phyloP scores from a whole-genome alignment of 2,329 filamentous ascomycete species.

The Dendryphion nanum region DNA sequence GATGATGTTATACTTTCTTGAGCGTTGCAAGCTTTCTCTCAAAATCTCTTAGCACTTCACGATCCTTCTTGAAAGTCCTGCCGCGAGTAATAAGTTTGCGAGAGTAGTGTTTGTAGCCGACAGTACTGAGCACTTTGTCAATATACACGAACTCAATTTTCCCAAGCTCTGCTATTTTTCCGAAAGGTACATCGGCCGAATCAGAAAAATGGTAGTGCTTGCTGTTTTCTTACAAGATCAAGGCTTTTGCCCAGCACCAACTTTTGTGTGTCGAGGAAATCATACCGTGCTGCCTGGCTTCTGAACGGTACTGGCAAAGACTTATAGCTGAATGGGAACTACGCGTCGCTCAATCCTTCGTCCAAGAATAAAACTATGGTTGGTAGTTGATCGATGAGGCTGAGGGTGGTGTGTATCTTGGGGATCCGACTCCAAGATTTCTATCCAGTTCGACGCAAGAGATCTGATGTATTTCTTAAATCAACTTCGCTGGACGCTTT shows the following conservation, averaged over 20 bases:
- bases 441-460: no score
- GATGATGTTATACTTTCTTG: conserved; percentile 8
- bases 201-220: conserved; percentile 9
- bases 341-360: conserved; percentile 3
- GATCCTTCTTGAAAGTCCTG: conserved; percentile 8
- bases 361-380: conserved; percentile 5
- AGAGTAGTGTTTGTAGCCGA: conserved; percentile 19
- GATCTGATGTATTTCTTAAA: no score
- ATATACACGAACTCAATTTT: conserved; percentile 18
- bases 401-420: conserved; percentile 8
- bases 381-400: conserved; percentile 5
- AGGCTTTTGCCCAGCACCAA: conserved; percentile 5
- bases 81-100: conserved; percentile 18
- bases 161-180: conserved; percentile 12
- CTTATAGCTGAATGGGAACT: conserved; percentile 6
- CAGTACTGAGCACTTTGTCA: conserved; percentile 18
- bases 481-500: no score
- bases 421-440: conserved; percentile 10
- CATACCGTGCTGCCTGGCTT: neutral
- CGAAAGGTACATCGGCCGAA: conserved; percentile 9
- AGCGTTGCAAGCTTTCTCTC: conserved; percentile 12
- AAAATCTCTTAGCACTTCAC: conserved; percentile 9
- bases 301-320: conserved; percentile 5
- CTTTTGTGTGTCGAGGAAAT: conserved; percentile 8
- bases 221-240: conserved; percentile 6